Percentiles rank a stretch among this genome's conserved stretches.
Conservation (phyloP, 177 flowering plant genomes). For the Vitis hybrid region DNA sequence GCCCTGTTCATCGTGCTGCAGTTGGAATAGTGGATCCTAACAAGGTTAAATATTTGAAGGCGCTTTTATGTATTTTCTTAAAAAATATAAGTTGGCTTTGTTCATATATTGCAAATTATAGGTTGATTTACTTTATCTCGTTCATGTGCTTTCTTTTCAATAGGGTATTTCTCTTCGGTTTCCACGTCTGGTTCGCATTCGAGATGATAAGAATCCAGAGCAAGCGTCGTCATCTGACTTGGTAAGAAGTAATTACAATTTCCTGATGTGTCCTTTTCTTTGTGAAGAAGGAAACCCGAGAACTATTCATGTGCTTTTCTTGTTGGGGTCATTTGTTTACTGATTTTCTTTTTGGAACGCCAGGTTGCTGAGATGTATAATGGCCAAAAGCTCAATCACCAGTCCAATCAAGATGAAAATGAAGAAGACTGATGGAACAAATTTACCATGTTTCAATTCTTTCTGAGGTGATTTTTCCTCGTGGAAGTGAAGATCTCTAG, state of each 20-base stretch:
- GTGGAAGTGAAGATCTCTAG: too few species aligned
- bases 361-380: constrained; percentile 94
- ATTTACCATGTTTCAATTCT: not conserved
- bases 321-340: not conserved
- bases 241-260: constrained; percentile 36
- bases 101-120: too few species aligned
- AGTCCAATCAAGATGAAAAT: constrained; percentile 51
- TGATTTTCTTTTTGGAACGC: not conserved
- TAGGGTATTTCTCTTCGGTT: constrained; percentile 97
- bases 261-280: not conserved
- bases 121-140: not conserved
- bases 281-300: not conserved
- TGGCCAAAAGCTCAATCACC: constrained; percentile 64
- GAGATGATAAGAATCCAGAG: constrained; percentile 93
- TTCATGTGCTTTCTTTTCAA: not conserved
- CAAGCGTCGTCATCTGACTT: constrained; percentile 77
- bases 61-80: not conserved
- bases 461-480: not conserved
- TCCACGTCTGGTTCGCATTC: constrained; percentile 82
- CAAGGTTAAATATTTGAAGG: constrained; percentile 50
- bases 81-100: too few species aligned
- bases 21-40: constrained; percentile 71
- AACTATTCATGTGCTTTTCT: not conserved
- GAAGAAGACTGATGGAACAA: constrained; percentile 53
- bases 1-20: constrained; percentile 92